These are phyloP conservation scores for Pseudopithomyces maydicus DNA, from an alignment of 2,329 filamentous ascomycete species.

Conservation along the genomic window DNA sequence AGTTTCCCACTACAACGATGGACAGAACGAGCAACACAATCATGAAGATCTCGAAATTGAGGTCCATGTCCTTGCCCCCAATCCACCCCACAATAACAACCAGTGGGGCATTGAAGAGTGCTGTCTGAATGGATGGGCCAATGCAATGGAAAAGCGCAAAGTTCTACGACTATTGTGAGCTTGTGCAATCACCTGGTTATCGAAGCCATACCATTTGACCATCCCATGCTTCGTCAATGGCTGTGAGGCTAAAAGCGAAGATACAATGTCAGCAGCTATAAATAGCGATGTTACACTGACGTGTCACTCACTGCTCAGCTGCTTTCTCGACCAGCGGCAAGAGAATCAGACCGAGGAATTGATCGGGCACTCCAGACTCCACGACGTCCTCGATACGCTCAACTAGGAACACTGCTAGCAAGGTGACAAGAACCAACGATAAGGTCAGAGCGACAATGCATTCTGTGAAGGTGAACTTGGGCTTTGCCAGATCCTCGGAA, in stretches of 20 bases:
- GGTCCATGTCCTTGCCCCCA: constrained; percentile 69
- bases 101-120: constrained; percentile 83
- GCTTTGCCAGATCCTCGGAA: constrained; percentile 62
- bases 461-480: constrained; percentile 77
- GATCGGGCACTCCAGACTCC: constrained; percentile 52
- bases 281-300: too few species aligned
- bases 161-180: constrained; percentile 55
- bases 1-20: constrained; percentile 86
- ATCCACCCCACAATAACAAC: constrained; percentile 85
- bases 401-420: constrained; percentile 76
- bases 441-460: constrained; percentile 68
- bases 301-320: constrained; percentile 35
- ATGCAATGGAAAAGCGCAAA: constrained; percentile 85
- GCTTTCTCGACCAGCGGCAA: constrained; percentile 85
- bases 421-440: constrained; percentile 70
- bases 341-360: constrained; percentile 73
- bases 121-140: constrained; percentile 85
- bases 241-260: constrained; percentile 66
- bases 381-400: constrained; percentile 71
- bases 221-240: constrained; percentile 83
- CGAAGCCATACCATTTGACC: constrained; percentile 62
- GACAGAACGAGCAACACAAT: constrained; percentile 79
- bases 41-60: constrained; percentile 90
- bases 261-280: constrained; percentile 44
- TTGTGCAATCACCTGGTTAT: neutral